Evolutionary conservation across 176 grass and related monocot genomes (phyloP).

Genomic region (Lolium perenne): DNA sequence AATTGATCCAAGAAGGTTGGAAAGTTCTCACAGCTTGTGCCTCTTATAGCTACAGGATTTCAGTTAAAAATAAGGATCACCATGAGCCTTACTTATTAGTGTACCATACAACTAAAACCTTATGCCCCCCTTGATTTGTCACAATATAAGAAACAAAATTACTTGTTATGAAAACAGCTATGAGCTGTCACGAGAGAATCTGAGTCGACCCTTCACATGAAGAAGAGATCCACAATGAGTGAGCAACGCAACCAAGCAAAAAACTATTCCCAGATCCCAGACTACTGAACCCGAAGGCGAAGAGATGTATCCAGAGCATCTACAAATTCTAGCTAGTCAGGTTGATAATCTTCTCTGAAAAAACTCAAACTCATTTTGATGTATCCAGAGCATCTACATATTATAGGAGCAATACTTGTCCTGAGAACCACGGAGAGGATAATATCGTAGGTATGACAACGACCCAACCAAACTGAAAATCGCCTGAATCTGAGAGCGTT

Average conservation of each 20-base stretch:
- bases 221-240: slow-evolving; percentile 13
- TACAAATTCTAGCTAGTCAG: neutral
- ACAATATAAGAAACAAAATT: slow-evolving; percentile 1
- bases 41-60: neutral
- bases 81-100: neutral
- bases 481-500: neutral
- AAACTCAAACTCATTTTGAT: neutral
- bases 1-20: neutral
- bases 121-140: neutral
- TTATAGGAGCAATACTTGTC: neutral
- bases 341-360: neutral
- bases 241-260: slow-evolving; percentile 27
- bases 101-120: neutral
- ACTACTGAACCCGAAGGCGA: neutral
- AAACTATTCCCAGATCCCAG: slow-evolving; percentile 32
- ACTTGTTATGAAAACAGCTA: slow-evolving; percentile 22
- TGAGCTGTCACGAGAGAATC: slow-evolving; percentile 7
- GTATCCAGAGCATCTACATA: too few relatives aligned
- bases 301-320: neutral
- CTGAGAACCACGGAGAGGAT: neutral
- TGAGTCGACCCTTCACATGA: slow-evolving; percentile 24
- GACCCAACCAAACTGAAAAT: neutral
- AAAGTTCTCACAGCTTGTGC: neutral
- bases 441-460: neutral
- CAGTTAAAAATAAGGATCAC: neutral